A percentile compares a stretch with the other conserved stretches of the same genome.
Evolutionary conservation across 2,329 filamentous ascomycete species (phyloP).

Genomic region (Paraconiothyrium brasiliense): DNA sequence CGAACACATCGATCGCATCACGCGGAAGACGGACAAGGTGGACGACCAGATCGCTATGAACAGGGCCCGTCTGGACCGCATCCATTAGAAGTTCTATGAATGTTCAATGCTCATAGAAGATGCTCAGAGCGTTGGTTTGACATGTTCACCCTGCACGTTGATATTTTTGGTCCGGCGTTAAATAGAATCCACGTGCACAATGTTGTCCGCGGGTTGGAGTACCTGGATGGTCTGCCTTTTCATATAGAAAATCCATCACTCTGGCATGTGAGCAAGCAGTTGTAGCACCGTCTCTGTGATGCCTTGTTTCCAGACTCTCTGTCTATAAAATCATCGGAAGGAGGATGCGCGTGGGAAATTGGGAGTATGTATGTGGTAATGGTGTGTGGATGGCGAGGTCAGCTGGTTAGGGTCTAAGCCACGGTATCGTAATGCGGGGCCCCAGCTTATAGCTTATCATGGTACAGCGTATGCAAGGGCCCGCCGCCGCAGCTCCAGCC

Average conservation of each 20-base stretch:
- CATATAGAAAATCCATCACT: constrained; percentile 3
- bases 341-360: constrained; percentile 3
- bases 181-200: background rate
- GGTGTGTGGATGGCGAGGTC: constrained; percentile 1
- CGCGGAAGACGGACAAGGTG: constrained; percentile 84
- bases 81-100: constrained; percentile 51
- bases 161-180: constrained; percentile 4
- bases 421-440: constrained; percentile 33
- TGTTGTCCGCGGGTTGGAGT: constrained; percentile 2
- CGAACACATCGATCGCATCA: constrained; percentile 78
- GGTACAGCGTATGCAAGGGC: constrained; percentile 15
- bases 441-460: constrained; percentile 10
- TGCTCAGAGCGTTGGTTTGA: background rate
- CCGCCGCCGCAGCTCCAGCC: constrained; percentile 5
- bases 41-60: constrained; percentile 80
- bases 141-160: background rate
- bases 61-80: constrained; percentile 73
- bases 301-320: background rate
- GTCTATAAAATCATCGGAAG: background rate
- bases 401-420: constrained; percentile 10
- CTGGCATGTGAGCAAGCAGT: constrained; percentile 1
- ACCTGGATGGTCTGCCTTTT: constrained; percentile 8
- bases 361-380: constrained; percentile 1
- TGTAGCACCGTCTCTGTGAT: background rate
- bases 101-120: background rate